Base-by-base conservation (phyloP, 148 eudicot species). In the Limonium bicolor region DNA sequence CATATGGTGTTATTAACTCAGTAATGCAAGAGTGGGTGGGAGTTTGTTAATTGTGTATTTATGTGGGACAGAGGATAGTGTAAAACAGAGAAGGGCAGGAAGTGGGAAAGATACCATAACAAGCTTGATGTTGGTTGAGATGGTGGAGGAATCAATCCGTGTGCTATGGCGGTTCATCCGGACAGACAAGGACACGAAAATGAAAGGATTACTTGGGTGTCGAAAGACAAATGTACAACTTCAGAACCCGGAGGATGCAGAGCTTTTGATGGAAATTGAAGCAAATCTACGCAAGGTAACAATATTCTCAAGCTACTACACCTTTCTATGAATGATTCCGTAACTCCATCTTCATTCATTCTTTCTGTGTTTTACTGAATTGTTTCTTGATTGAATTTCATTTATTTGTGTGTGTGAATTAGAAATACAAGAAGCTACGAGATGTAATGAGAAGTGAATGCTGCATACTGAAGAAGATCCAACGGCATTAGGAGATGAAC, bases 381-480 rank as follows among this genome's bases (percentile, higher is more conserved):
- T 77, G 73, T 80, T n/a, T n/a, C n/a, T n/a, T n/a, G n/a, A n/a
- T n/a, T n/a, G n/a, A n/a, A n/a, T n/a, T n/a, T n/a, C n/a, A n/a
- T n/a, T n/a, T n/a, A n/a, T n/a, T n/a, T n/a, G n/a, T n/a, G n/a
- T n/a, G n/a, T n/a, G n/a, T n/a, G n/a, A n/a, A n/a, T n/a, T n/a
- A 90, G 99, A 85, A 84, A 53, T 74, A 75, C 28, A 90, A 53
- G 76, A 80, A 51, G 71, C 67, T 90, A 1, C 72, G 71, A 59
- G 93, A 81, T 12, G 11, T 73, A 5, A 16, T 54, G 48, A 73
- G 82, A 65, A 57, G 71, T 21, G 75, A 67, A 36, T 77, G 65
- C 6, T 74, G 95, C 68, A 61, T 84, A 59, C 26, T 84, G 57
- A 72, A 55, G 50, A 73, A 48, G 54, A 53, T 90, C 34, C 55